A percentile compares a stretch with the other conserved stretches of the same genome.
Evolutionary conservation across 2,329 filamentous ascomycete genomes (phyloP).

Genomic region (Shiraia bambusicola): DNA sequence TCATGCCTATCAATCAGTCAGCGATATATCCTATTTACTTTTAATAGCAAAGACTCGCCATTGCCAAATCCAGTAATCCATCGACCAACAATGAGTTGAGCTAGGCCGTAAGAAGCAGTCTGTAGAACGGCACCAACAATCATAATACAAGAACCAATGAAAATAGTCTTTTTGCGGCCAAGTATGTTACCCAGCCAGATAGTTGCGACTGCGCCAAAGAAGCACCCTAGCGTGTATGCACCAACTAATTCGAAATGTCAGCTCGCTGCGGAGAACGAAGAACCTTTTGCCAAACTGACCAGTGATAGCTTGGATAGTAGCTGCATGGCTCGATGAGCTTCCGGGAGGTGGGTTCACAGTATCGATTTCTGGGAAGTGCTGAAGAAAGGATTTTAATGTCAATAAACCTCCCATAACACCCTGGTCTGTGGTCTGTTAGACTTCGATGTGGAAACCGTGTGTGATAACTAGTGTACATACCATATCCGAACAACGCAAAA

Average conservation of each 20-base stretch:
- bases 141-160: slow-evolving; percentile 62
- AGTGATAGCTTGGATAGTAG: slow-evolving; percentile 48
- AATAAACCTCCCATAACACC: slow-evolving; percentile 66
- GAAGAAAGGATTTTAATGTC: slow-evolving; percentile 64
- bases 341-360: slow-evolving; percentile 39
- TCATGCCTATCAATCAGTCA: slow-evolving; percentile 20
- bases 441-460: background rate
- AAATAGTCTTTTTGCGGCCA: slow-evolving; percentile 59
- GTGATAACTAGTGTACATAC: slow-evolving; percentile 48
- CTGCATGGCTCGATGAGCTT: slow-evolving; percentile 36
- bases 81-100: slow-evolving; percentile 51
- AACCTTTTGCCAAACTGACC: slow-evolving; percentile 14
- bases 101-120: slow-evolving; percentile 50
- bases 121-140: slow-evolving; percentile 62
- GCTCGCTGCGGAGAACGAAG: slow-evolving; percentile 8
- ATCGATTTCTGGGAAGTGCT: slow-evolving; percentile 46
- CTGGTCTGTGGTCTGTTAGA: slow-evolving; percentile 27
- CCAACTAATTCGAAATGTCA: slow-evolving; percentile 16
- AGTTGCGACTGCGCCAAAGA: slow-evolving; percentile 47
- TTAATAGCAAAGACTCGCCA: slow-evolving; percentile 42
- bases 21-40: background rate
- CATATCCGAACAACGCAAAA: slow-evolving; percentile 66
- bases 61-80: slow-evolving; percentile 54
- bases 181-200: slow-evolving; percentile 59
- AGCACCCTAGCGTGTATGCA: slow-evolving; percentile 47